Base-by-base conservation (phyloP, 73 alveolate species). In the Symbiodinium pilosum region DNA sequence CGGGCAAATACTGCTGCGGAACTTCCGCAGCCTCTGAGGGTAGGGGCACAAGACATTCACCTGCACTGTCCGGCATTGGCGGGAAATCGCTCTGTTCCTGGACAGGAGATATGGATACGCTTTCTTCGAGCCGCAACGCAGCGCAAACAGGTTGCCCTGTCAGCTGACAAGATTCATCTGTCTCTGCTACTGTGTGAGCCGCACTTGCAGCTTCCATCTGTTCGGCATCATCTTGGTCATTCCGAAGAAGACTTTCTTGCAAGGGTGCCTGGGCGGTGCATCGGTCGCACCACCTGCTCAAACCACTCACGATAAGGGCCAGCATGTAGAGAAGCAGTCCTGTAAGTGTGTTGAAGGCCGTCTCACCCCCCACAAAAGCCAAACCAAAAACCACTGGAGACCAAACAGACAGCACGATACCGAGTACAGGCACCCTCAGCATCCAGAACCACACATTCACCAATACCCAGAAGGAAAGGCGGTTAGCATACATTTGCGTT, bases 301-400 rank as follows among this genome's bases (percentile, higher is more conserved):
- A 77, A 11, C 39, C 87, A 77, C 87, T 34, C 52, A 39, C 51
- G 21, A 36, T 20, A 32, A 38, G 47, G 12, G 47, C 47, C 21
- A 40, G 47, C 5, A 77, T 9, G 36, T 20, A 36, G 32, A 77
- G 26, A 36, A 34, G 6, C 43, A 77, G 51, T 14, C 51, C 52
- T 0, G 28, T 77, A 36, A 77, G 32, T 26, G 54, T 18, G 34
- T 28, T 40, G 54, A 77, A 77, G 2, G 95, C 97, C 11, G 81
- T 41, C 51, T 91, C 97, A 52, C 97, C 97, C n/a, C 97, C 97
- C n/a, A 91, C 77, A 34, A 91, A 91, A 4, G 97, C 97, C 30
- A 86, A 85, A 5, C 89, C 97, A 43, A 91, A 91, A 34, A 86
- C 59, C 52, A 91, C 52, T 24, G 97, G 97, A 36, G 97, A 91